Conservation (phyloP, 352 stramenopile genomes). For the Phytopythium mirpurense region DNA sequence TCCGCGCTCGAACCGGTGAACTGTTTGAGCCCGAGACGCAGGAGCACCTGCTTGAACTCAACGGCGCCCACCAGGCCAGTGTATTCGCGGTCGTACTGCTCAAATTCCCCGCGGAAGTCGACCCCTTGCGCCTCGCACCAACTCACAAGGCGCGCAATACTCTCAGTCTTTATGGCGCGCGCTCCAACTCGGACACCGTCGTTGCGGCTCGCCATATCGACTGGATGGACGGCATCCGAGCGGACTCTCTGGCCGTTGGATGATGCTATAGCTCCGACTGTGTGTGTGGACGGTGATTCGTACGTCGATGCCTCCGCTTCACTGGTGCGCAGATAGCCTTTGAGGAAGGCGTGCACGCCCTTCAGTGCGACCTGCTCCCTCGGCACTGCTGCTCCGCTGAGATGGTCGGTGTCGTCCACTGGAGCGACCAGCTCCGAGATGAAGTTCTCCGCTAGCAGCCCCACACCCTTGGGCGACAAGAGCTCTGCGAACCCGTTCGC, state of each 20-base stretch:
- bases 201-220: background rate
- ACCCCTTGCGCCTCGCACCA: constrained; percentile 33
- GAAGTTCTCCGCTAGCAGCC: constrained; percentile 40
- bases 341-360: constrained; percentile 21
- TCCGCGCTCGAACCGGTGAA: constrained; percentile 19
- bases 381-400: background rate
- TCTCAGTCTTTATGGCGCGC: background rate
- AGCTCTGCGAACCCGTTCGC: constrained; percentile 32
- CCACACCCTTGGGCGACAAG: constrained; percentile 30
- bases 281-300: no score
- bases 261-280: background rate
- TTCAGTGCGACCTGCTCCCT: constrained; percentile 22
- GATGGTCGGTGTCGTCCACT: no score
- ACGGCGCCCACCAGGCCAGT: constrained; percentile 33
- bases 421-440: background rate
- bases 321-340: constrained; percentile 6
- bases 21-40: constrained; percentile 30
- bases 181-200: background rate
- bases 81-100: constrained; percentile 39
- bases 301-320: constrained; percentile 1
- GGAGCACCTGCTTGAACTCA: constrained; percentile 48
- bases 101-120: constrained; percentile 47
- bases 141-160: constrained; percentile 21
- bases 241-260: background rate
- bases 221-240: background rate